Evolutionary conservation across 192 early-diverging fungal genomes (phyloP).

Genomic region (Dispira parvispora): DNA sequence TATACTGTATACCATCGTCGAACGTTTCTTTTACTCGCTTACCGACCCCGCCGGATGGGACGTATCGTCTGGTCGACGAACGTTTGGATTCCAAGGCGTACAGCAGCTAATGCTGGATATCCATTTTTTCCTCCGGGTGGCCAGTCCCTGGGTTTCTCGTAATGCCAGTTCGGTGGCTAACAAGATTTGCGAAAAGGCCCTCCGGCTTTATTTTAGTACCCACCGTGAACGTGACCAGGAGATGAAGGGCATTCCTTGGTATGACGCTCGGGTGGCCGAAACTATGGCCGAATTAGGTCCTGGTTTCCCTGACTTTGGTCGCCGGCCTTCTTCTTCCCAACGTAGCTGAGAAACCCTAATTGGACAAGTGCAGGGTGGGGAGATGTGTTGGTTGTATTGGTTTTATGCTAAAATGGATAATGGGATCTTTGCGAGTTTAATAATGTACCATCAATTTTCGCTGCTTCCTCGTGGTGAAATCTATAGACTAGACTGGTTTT

Average conservation of each 20-base stretch:
- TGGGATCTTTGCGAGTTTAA: too few species aligned
- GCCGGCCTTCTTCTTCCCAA: too few species aligned
- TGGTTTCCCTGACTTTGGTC: background rate
- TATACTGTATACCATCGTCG: slow-evolving; percentile 13
- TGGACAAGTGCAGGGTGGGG: too few species aligned
- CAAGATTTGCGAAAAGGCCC: slow-evolving; percentile 30
- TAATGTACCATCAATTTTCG: too few species aligned
- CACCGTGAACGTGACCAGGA: background rate
- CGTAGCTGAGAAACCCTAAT: too few species aligned
- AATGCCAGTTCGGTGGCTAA: slow-evolving; percentile 32
- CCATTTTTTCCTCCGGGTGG: slow-evolving; percentile 29
- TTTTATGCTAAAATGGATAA: too few species aligned
- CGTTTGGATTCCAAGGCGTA: slow-evolving; percentile 27
- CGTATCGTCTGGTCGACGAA: slow-evolving; percentile 12
- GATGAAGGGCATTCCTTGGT: slow-evolving; percentile 19
- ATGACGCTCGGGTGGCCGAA: slow-evolving; percentile 7
- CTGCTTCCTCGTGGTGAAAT: too few species aligned
- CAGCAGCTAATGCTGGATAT: slow-evolving; percentile 29
- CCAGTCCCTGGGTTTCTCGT: slow-evolving; percentile 28
- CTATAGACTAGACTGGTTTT: too few species aligned
- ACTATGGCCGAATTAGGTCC: slow-evolving; percentile 2
- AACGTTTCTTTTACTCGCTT: slow-evolving; percentile 6
- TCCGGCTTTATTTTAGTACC: slow-evolving; percentile 23
- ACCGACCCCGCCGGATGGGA: slow-evolving; percentile 9
- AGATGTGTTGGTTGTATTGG: too few species aligned